Evolutionary conservation across 2,329 filamentous ascomycete species (phyloP).

Genomic region (Trichoderma polysporum): DNA sequence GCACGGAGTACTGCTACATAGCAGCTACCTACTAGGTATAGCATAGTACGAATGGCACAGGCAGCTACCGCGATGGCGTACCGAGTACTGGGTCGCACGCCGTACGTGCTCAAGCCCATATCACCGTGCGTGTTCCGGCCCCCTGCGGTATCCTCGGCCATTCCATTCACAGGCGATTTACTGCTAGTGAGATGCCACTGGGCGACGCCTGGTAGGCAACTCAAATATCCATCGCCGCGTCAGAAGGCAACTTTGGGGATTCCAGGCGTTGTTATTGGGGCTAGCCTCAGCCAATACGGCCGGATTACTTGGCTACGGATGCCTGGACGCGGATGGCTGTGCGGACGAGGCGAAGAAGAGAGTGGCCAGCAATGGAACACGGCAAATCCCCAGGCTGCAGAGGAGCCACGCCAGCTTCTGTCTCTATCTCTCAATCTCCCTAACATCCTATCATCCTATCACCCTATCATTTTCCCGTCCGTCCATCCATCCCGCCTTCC

Average conservation of each 20-base stretch:
- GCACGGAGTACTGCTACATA: no score
- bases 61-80: background rate
- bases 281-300: background rate
- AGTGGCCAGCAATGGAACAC: background rate
- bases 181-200: background rate
- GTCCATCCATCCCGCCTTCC: background rate
- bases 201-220: background rate
- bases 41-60: no score
- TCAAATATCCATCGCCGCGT: background rate
- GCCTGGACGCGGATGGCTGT: constrained; percentile 1
- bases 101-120: background rate
- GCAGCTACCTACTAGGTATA: no score
- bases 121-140: background rate
- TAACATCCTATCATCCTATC: background rate
- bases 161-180: background rate
- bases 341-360: background rate
- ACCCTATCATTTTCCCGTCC: background rate
- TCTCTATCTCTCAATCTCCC: constrained; percentile 5
- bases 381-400: constrained; percentile 1
- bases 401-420: constrained; percentile 17
- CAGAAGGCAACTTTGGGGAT: no score
- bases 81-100: background rate
- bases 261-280: no score
- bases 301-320: background rate
- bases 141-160: constrained; percentile 10